phyloP scores from a whole-genome alignment of 2,329 filamentous ascomycete species.

The Beauveria bassiana region DNA sequence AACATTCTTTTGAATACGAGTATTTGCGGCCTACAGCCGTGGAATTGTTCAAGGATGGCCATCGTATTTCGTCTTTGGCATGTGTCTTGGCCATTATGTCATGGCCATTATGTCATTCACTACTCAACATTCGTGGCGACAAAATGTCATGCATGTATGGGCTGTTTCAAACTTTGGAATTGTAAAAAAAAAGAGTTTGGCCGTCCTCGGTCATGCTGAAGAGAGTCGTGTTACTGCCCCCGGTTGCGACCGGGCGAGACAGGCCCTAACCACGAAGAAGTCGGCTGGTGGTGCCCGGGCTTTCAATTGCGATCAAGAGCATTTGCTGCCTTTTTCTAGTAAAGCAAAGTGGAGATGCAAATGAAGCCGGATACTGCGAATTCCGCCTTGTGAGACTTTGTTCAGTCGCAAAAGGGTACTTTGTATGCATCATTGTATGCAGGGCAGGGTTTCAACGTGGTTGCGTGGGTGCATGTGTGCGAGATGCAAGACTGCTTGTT shows the following conservation, averaged over 20 bases:
- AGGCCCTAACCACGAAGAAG: background rate
- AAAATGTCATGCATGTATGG: background rate
- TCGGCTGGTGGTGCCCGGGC: too few species aligned
- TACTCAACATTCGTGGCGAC: background rate
- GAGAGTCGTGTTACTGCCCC: background rate
- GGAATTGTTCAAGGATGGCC: constrained; percentile 24
- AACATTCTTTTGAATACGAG: background rate
- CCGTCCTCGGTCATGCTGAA: background rate
- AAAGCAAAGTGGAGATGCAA: too few species aligned
- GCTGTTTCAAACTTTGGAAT: background rate
- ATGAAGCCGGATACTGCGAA: too few species aligned
- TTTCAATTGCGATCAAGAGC: too few species aligned
- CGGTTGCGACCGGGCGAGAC: background rate
- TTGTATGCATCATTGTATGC: too few species aligned
- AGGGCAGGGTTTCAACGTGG: too few species aligned
- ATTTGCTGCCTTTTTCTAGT: too few species aligned
- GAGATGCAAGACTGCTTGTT: too few species aligned
- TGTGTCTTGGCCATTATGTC: constrained; percentile 10
- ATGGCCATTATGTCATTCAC: background rate
- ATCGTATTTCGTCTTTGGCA: constrained; percentile 17
- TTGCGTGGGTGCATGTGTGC: too few species aligned
- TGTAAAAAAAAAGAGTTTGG: background rate
- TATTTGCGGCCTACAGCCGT: constrained; percentile 33
- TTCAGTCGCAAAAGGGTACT: too few species aligned
- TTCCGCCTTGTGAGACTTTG: too few species aligned